phyloP scores from a whole-genome alignment of 2,329 filamentous ascomycete genomes.

The Alternaria metachromatica region DNA sequence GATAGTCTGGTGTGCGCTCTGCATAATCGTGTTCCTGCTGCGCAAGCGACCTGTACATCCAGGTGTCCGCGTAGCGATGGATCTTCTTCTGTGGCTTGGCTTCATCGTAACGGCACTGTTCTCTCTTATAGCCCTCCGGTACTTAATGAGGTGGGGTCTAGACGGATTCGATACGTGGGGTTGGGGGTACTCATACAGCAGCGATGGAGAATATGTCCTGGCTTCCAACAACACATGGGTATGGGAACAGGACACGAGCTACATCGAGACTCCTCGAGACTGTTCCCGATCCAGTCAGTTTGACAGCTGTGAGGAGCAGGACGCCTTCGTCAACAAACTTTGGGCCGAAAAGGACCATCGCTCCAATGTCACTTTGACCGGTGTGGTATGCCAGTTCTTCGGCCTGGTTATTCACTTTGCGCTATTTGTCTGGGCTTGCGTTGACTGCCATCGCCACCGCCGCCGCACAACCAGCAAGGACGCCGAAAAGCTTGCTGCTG shows the following conservation, averaged over 20 bases:
- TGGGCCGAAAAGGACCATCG: conserved; percentile 34
- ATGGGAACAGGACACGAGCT: conserved; percentile 23
- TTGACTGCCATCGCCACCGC: conserved; percentile 41
- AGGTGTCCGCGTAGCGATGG: conserved; percentile 42
- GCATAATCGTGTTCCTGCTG: conserved; percentile 34
- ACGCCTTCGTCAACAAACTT: conserved; percentile 40
- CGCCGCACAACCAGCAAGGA: conserved; percentile 33
- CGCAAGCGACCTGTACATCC: conserved; percentile 42
- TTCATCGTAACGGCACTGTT: conserved; percentile 39
- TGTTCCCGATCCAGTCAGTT: conserved; percentile 27
- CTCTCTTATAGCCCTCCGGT: conserved; percentile 21
- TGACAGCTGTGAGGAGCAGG: conserved; percentile 34
- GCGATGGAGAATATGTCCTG: conserved; percentile 29
- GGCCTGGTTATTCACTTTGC: conserved; percentile 40
- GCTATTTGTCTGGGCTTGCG: conserved; percentile 49
- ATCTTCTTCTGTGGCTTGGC: conserved; percentile 46
- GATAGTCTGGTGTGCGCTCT: conserved; percentile 39
- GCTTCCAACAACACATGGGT: conserved; percentile 43
- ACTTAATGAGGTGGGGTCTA: conserved; percentile 25
- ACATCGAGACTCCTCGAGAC: conserved; percentile 17
- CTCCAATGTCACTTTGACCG: conserved; percentile 28
- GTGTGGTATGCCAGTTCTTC: conserved; percentile 40
- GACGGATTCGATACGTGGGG: conserved; percentile 13
- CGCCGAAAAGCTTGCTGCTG: conserved; percentile 41
- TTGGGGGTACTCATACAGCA: conserved; percentile 11